Conservation (phyloP, 2,329 filamentous ascomycete species). For the Helicocarpus griseus region DNA sequence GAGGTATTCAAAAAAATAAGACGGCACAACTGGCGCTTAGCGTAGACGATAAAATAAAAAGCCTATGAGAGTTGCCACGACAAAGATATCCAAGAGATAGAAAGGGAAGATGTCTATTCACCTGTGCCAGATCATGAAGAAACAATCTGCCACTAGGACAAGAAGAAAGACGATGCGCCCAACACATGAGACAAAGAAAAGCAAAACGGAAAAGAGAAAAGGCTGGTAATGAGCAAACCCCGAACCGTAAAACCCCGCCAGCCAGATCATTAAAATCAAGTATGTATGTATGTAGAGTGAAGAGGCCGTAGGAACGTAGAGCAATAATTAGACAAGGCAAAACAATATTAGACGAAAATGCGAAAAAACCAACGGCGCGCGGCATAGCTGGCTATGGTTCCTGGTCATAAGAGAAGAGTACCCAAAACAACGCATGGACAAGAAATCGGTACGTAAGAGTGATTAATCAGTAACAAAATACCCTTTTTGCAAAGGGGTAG, state of each 20-base stretch:
- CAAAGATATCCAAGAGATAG: not conserved
- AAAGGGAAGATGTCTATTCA: not conserved
- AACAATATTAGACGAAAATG: not conserved
- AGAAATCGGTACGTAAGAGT: too few species aligned
- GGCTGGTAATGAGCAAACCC: not conserved
- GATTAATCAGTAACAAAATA: too few species aligned
- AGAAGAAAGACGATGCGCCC: too few species aligned
- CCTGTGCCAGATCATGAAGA: not conserved
- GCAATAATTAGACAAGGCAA: not conserved
- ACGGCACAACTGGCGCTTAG: too few species aligned
- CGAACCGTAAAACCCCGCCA: not conserved
- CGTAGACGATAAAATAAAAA: not conserved
- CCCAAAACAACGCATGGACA: not conserved
- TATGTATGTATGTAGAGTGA: conserved; percentile 11
- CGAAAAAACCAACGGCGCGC: not conserved
- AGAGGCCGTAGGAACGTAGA: conserved; percentile 13
- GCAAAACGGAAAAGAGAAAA: not conserved
- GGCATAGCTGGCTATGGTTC: not conserved
- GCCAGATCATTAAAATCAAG: not conserved
- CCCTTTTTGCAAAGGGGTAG: too few species aligned
- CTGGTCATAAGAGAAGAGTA: not conserved
- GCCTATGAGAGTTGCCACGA: not conserved
- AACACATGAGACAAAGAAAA: not conserved
- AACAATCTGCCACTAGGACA: not conserved
- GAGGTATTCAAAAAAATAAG: too few species aligned